Evolutionary conservation across 2,329 filamentous ascomycete species (phyloP).

Genomic region (Phyllachora maydis): DNA sequence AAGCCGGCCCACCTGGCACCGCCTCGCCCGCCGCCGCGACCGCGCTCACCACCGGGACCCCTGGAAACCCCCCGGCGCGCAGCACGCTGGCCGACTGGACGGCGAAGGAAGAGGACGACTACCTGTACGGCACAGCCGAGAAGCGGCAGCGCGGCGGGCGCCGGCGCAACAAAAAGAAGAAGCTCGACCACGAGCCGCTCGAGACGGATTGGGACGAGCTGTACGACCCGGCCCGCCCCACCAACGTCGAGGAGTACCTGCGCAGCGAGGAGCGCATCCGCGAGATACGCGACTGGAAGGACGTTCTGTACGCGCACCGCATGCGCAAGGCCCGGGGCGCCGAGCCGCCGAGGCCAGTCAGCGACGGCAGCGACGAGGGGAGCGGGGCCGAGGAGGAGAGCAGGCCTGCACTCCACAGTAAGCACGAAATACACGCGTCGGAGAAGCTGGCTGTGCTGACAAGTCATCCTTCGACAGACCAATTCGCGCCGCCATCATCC

Average conservation of each 20-base stretch:
- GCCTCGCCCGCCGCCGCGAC: conserved; percentile 10
- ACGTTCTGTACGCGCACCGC: conserved; percentile 54
- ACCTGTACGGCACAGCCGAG: conserved; percentile 40
- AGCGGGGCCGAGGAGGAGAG: conserved; percentile 13
- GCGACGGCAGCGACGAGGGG: conserved; percentile 23
- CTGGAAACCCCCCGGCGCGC: conserved; percentile 28
- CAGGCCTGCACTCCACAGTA: conserved; percentile 13
- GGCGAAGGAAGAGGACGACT: conserved; percentile 59
- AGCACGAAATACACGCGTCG: conserved; percentile 3
- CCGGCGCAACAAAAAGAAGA: conserved; percentile 34
- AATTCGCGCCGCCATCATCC: conserved; percentile 37
- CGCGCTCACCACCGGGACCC: conserved; percentile 5
- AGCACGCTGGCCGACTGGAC: conserved; percentile 67
- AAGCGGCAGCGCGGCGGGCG: conserved; percentile 59
- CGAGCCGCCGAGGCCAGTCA: conserved; percentile 24
- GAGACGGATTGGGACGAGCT: conserved; percentile 79
- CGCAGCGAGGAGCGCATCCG: conserved; percentile 65
- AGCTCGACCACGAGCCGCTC: conserved; percentile 28
- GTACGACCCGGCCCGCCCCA: conserved; percentile 69
- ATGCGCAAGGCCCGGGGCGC: too few species aligned
- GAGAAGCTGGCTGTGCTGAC: conserved; percentile 4
- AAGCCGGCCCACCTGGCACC: conserved; percentile 17
- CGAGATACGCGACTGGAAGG: conserved; percentile 73
- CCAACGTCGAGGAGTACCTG: conserved; percentile 68
- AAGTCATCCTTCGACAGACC: conserved; percentile 16